Conservation (phyloP, 2,329 filamentous ascomycete genomes). For the Phialemonium atrogriseum region DNA sequence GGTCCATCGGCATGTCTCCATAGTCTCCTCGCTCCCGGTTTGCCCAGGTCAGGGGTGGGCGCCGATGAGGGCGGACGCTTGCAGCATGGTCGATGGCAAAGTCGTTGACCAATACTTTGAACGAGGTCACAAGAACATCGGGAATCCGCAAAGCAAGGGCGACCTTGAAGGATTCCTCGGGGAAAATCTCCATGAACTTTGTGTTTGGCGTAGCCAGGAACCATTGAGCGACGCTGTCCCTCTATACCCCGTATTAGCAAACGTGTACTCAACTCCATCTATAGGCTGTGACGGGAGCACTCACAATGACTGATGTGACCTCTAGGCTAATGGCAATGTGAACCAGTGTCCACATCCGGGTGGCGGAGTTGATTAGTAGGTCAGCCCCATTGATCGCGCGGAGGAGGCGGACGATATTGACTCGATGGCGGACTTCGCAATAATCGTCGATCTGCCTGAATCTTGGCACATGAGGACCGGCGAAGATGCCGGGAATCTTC, state of each 20-base stretch:
- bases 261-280: not conserved
- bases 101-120: constrained; percentile 55
- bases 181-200: constrained; percentile 53
- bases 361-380: constrained; percentile 53
- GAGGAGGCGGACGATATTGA: constrained; percentile 55
- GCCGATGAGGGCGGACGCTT: constrained; percentile 8
- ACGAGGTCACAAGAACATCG: constrained; percentile 38
- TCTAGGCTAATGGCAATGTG: constrained; percentile 53
- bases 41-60: constrained; percentile 13
- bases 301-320: constrained; percentile 33
- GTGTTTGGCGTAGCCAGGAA: constrained; percentile 45
- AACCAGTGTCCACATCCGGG: constrained; percentile 59
- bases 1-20: constrained; percentile 42
- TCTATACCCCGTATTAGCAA: constrained; percentile 15
- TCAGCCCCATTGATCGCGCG: constrained; percentile 46
- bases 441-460: constrained; percentile 46
- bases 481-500: constrained; percentile 7
- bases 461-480: constrained; percentile 10
- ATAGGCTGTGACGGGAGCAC: constrained; percentile 7
- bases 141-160: constrained; percentile 37
- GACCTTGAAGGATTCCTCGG: constrained; percentile 53
- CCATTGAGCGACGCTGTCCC: constrained; percentile 48
- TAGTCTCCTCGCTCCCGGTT: constrained; percentile 35
- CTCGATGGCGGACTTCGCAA: constrained; percentile 54
- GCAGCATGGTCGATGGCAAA: constrained; percentile 40